Percentiles rank a stretch among this genome's conserved stretches.
Evolutionary conservation across 768 basidiomycete species (phyloP).

Genomic region (Kondoa malvinella): DNA sequence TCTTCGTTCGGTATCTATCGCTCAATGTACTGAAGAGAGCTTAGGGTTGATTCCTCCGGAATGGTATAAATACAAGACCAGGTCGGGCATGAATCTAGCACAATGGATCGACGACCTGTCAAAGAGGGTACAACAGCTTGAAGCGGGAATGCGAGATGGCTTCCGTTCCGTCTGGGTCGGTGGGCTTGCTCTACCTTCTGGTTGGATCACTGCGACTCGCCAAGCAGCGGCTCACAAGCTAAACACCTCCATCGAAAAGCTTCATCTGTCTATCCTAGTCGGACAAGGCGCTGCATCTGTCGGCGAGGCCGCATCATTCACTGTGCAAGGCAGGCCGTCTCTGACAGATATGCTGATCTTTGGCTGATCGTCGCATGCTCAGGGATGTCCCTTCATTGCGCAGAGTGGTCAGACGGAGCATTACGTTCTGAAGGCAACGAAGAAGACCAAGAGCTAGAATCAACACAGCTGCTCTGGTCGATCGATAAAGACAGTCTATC

Average conservation of each 20-base stretch:
- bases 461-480: neutral
- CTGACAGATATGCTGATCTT: neutral
- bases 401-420: neutral
- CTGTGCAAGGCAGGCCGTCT: neutral
- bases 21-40: no score
- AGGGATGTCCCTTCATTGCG: neutral
- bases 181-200: slow-evolving; percentile 88
- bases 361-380: neutral
- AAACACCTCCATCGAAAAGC: slow-evolving; percentile 79
- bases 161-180: slow-evolving; percentile 56
- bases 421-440: neutral
- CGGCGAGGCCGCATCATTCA: slow-evolving; percentile 36
- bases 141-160: slow-evolving; percentile 39
- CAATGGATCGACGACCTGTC: slow-evolving; percentile 72
- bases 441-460: neutral
- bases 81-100: slow-evolving; percentile 59
- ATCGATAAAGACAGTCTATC: neutral
- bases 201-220: slow-evolving; percentile 84
- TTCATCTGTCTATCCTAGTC: slow-evolving; percentile 62
- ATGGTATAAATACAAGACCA: slow-evolving; percentile 80
- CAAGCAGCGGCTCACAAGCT: slow-evolving; percentile 89
- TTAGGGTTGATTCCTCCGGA: slow-evolving; percentile 73
- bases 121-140: slow-evolving; percentile 64
- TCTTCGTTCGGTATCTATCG: no score
- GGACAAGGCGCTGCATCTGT: slow-evolving; percentile 49